A percentile compares a stretch with the other conserved stretches of the same genome.
phyloP scores from a whole-genome alignment of 257 asterid species.

The Fraxinus excelsior region DNA sequence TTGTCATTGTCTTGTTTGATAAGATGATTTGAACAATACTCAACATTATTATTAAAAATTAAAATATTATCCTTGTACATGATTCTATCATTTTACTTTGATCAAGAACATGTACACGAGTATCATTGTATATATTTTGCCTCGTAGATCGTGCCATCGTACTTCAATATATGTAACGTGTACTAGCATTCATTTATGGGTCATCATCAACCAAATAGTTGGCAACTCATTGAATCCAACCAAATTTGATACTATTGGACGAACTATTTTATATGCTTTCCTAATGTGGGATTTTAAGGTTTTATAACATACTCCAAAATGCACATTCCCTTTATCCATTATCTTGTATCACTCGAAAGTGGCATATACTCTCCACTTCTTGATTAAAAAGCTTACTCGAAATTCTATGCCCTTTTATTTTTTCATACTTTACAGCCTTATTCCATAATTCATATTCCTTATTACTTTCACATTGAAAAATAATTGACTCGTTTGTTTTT shows the following conservation, averaged over 20 bases:
- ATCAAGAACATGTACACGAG: background rate
- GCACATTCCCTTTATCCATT: background rate
- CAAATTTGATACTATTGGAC: background rate
- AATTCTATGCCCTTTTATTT: slow-evolving; percentile 17
- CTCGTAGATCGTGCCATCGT: background rate
- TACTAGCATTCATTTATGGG: background rate
- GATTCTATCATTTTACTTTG: background rate
- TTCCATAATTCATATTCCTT: slow-evolving; percentile 6
- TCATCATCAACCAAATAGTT: background rate
- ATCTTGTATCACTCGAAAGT: background rate
- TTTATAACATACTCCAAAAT: background rate
- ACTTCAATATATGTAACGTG: background rate
- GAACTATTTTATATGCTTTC: background rate
- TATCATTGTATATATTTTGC: background rate
- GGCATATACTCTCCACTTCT: slow-evolving; percentile 4
- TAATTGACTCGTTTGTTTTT: too few species aligned
- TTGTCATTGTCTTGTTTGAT: too few species aligned
- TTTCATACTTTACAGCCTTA: slow-evolving; percentile 23
- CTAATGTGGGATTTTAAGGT: slow-evolving; percentile 26
- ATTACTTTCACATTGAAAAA: slow-evolving; percentile 2
- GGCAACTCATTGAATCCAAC: background rate
- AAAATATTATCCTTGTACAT: background rate
- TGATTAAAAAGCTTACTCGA: slow-evolving; percentile 15
- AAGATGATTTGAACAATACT: background rate
- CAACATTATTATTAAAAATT: too few species aligned